Percentiles rank a stretch among this genome's conserved stretches.
These are phyloP conservation scores for Populus euphratica DNA, from an alignment of 345 rosid species.

Conservation along the genomic window DNA sequence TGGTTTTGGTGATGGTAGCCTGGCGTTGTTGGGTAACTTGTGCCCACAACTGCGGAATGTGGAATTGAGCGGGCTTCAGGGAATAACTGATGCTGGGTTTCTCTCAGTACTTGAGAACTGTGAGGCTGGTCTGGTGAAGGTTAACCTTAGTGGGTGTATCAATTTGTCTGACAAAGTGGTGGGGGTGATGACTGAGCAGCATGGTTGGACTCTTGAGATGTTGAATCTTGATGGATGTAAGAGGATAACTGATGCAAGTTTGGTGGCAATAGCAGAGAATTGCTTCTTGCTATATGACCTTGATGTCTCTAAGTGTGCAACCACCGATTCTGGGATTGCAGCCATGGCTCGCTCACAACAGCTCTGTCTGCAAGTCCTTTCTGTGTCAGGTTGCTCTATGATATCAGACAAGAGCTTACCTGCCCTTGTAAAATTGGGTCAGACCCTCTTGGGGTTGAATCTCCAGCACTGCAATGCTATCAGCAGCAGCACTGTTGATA, in stretches of 20 bases:
- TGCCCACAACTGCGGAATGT: slow-evolving; percentile 70
- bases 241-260: slow-evolving; percentile 62
- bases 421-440: slow-evolving; percentile 43
- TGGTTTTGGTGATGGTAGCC: slow-evolving; percentile 70
- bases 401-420: slow-evolving; percentile 49
- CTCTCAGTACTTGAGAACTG: slow-evolving; percentile 45
- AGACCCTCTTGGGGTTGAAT: slow-evolving; percentile 56
- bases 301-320: slow-evolving; percentile 52
- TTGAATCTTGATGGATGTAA: slow-evolving; percentile 65
- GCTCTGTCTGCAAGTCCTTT: slow-evolving; percentile 53
- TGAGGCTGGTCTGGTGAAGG: slow-evolving; percentile 57
- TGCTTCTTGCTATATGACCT: slow-evolving; percentile 58
- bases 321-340: slow-evolving; percentile 51
- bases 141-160: slow-evolving; percentile 55
- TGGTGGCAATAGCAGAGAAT: slow-evolving; percentile 49
- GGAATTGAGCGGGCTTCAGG: slow-evolving; percentile 64
- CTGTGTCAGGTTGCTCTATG: slow-evolving; percentile 52
- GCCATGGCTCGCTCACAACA: slow-evolving; percentile 45
- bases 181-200: slow-evolving; percentile 38
- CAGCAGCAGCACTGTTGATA: slow-evolving; percentile 40
- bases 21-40: slow-evolving; percentile 62
- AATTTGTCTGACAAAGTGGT: slow-evolving; percentile 55
- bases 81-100: slow-evolving; percentile 68
- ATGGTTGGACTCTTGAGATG: slow-evolving; percentile 58
- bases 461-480: slow-evolving; percentile 62